Evolutionary conservation across 306 rosid genomes (phyloP), one percentile per base, ranked within the genome.

Genomic region (Rosa lucieae): DNA sequence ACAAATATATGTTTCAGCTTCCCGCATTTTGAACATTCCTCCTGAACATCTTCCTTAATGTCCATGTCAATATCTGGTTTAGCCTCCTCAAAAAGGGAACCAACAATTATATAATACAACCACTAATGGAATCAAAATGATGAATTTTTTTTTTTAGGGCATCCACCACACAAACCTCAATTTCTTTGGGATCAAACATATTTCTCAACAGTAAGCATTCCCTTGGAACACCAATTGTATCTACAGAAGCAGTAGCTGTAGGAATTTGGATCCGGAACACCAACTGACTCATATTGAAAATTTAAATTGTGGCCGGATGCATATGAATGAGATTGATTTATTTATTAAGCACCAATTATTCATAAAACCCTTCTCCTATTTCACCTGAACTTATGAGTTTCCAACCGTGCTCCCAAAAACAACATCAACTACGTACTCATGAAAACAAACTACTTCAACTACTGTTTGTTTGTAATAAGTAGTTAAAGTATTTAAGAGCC

Each of bases 21-120:
- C 78, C 99, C 99, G 21, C 86, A 93, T 83, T 89, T 93, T 0
- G 92, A 89, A 89, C 98, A 90, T 74, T 93, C 99, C 51, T 93
- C 98, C 82, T 88, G 89, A 73, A 93, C 99, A 39, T 95, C 99
- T 65, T 95, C 99, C 84, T 89, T 89, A 47, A 95, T 90, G 80
- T 95, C 99, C 85, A 93, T 76, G 55, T 95, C 98, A 75, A 95
- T 91, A 77, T 90, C 83, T 29, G 97, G 93, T 76, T 95, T 97
- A 72, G 82, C 80, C 98, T 95, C 89, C 88, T 79, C 75, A 73
- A 78, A 40, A 74, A 80, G 46, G 56, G 11, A 61, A 17, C 44
- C 46, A 59, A 59, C 49, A n/a, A 76, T 62, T 68, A 49, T 71
- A 6, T 39, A 74, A 76, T 35, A 74, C 37, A 63, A 85, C 73